Evolutionary conservation across 108 stramenopile genomes (phyloP).

Genomic region (Pseudonitzschia delicatissima): DNA sequence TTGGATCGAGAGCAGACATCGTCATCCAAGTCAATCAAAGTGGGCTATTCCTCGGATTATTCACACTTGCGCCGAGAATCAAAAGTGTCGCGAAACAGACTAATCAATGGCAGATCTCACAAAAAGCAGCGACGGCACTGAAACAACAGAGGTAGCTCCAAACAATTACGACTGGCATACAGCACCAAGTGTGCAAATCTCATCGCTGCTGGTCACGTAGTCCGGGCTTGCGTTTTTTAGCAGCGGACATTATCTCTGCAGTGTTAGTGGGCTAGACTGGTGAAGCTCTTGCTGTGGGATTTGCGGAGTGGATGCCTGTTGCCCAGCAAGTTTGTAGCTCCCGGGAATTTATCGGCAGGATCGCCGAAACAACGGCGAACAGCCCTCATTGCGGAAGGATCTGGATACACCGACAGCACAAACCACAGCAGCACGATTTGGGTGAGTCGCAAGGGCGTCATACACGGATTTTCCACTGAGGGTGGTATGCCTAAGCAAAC

Average conservation of each 20-base stretch:
- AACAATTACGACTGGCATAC: conserved; percentile 34
- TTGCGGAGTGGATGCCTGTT: conserved; percentile 37
- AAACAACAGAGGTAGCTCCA: conserved; percentile 19
- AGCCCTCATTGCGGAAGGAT: conserved; percentile 17
- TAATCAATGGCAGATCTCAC: background rate
- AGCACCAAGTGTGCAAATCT: conserved; percentile 15
- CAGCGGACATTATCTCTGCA: conserved; percentile 59
- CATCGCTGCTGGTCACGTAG: conserved; percentile 49
- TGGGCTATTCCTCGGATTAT: conserved; percentile 22
- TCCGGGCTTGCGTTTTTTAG: conserved; percentile 48
- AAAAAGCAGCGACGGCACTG: background rate
- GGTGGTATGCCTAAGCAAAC: conserved; percentile 51
- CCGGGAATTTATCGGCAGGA: conserved; percentile 16
- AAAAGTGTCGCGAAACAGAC: conserved; percentile 16
- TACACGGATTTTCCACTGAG: conserved; percentile 49
- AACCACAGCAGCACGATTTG: conserved; percentile 29
- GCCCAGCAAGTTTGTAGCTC: conserved; percentile 41
- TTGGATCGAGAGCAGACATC: conserved; percentile 42
- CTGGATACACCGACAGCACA: conserved; percentile 6
- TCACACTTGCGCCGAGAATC: conserved; percentile 29
- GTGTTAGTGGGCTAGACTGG: conserved; percentile 48
- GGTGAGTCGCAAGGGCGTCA: conserved; percentile 22
- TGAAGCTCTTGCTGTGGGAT: conserved; percentile 64
- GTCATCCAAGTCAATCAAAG: conserved; percentile 6
- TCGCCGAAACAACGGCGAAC: conserved; percentile 17